Conservation (phyloP, 306 rosid species). For the Lathyrus tuberosus region DNA sequence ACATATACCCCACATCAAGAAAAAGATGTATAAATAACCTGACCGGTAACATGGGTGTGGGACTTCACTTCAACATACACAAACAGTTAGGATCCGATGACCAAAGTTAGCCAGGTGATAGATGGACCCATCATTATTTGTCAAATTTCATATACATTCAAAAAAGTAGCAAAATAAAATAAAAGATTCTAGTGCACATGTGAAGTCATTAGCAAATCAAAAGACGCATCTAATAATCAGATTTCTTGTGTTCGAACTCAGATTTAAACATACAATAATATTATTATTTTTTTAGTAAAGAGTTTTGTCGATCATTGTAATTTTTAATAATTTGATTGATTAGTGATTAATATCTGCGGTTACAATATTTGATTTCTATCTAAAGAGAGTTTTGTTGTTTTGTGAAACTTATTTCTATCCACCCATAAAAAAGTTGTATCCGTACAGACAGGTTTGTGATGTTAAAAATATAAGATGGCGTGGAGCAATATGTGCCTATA, state of each 20-base stretch:
- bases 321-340: too few relatives aligned
- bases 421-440: conserved; percentile 29
- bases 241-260: too few relatives aligned
- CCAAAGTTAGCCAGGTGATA: not conserved
- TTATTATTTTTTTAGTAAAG: too few relatives aligned
- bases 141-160: not conserved
- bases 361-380: not conserved
- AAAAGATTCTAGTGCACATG: conserved; percentile 2
- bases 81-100: conserved; percentile 32
- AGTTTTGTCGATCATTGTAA: too few relatives aligned
- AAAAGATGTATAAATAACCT: not conserved
- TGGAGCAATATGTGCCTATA: conserved; percentile 44
- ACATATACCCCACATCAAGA: conserved; percentile 2
- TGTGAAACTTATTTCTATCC: conserved; percentile 21
- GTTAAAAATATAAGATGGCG: conserved; percentile 36
- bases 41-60: conserved; percentile 30
- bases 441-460: conserved; percentile 53
- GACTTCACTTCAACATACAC: conserved; percentile 3
- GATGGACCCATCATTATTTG: conserved; percentile 14
- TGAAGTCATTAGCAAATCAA: conserved; percentile 8
- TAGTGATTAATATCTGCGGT: too few relatives aligned
- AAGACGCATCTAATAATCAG: not conserved
- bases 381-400: conserved; percentile 33
- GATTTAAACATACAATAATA: too few relatives aligned
- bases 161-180: not conserved